Conservation (phyloP, 192 early-diverging fungal genomes). For the Entomortierella beljakovae region DNA sequence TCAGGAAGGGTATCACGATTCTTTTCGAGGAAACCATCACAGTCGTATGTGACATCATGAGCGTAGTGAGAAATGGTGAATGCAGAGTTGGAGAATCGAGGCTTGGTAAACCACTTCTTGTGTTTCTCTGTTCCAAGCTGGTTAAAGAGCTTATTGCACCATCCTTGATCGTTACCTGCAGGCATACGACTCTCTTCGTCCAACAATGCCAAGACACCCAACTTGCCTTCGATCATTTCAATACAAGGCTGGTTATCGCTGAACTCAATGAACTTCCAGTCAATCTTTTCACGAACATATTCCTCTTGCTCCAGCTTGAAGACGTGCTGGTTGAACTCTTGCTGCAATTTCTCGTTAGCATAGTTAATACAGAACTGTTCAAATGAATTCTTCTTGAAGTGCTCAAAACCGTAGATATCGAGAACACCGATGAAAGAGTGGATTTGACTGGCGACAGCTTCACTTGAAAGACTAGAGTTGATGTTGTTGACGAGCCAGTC, state of each 20-base stretch:
- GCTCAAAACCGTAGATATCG: slow-evolving; percentile 99
- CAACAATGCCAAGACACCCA: slow-evolving; percentile 93
- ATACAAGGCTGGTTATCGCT: slow-evolving; percentile 99
- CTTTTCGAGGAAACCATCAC: slow-evolving; percentile 98
- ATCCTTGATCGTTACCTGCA: slow-evolving; percentile 85
- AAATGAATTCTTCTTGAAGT: slow-evolving; percentile 99
- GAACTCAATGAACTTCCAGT: slow-evolving; percentile 99
- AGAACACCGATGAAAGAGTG: slow-evolving; percentile 94
- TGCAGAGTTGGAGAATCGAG: slow-evolving; percentile 85
- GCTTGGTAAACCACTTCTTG: slow-evolving; percentile 89
- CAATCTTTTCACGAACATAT: slow-evolving; percentile 95
- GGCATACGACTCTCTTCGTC: slow-evolving; percentile 91
- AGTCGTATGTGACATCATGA: slow-evolving; percentile 92
- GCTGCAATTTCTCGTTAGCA: slow-evolving; percentile 98
- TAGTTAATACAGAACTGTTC: slow-evolving; percentile 99
- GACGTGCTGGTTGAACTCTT: slow-evolving; percentile 98
- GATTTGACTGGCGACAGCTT: slow-evolving; percentile 55
- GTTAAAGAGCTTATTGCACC: slow-evolving; percentile 91
- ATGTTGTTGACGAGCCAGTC: slow-evolving; percentile 95
- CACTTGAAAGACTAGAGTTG: slow-evolving; percentile 85
- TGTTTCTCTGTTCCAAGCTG: slow-evolving; percentile 76
- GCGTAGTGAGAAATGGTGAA: slow-evolving; percentile 99
- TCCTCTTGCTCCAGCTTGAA: slow-evolving; percentile 99
- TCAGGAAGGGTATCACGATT: slow-evolving; percentile 99
- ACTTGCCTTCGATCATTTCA: slow-evolving; percentile 95